These are phyloP conservation scores for Drechslera avenae DNA, from an alignment of 2,329 filamentous ascomycete genomes.

Conservation along the genomic window DNA sequence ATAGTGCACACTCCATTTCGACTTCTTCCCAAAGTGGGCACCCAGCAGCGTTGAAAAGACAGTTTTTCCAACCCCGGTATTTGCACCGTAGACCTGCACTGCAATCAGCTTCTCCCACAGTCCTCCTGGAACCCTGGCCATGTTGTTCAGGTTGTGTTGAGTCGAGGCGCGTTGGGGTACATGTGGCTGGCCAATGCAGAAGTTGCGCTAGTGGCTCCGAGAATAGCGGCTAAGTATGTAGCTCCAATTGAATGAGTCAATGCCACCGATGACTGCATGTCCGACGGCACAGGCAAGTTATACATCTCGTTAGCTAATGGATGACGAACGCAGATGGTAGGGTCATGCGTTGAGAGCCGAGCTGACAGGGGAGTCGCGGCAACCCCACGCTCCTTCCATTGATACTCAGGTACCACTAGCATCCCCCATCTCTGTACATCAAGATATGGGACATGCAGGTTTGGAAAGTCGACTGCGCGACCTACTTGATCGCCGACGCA, in stretches of 20 bases:
- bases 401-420: background rate
- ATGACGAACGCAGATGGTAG: constrained; percentile 1
- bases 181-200: background rate
- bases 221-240: constrained; percentile 7
- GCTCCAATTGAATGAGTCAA: constrained; percentile 14
- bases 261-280: background rate
- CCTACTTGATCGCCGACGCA: constrained; percentile 50
- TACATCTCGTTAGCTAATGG: constrained; percentile 10
- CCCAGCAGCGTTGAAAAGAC: constrained; percentile 76
- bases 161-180: background rate
- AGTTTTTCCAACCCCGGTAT: constrained; percentile 85
- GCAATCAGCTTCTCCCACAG: constrained; percentile 72
- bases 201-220: constrained; percentile 3
- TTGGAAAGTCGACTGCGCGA: constrained; percentile 33
- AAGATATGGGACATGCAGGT: constrained; percentile 17
- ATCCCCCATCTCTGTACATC: background rate
- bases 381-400: constrained; percentile 3
- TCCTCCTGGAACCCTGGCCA: constrained; percentile 60
- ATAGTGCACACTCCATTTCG: constrained; percentile 60
- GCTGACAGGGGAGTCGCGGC: constrained; percentile 4
- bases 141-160: constrained; percentile 16
- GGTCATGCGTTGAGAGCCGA: too few species aligned
- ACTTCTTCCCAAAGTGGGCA: constrained; percentile 55
- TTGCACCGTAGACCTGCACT: constrained; percentile 81
- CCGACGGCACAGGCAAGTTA: constrained; percentile 1